phyloP scores from a whole-genome alignment of 2,329 filamentous ascomycete species.

The Dichotomopilus funicola region DNA sequence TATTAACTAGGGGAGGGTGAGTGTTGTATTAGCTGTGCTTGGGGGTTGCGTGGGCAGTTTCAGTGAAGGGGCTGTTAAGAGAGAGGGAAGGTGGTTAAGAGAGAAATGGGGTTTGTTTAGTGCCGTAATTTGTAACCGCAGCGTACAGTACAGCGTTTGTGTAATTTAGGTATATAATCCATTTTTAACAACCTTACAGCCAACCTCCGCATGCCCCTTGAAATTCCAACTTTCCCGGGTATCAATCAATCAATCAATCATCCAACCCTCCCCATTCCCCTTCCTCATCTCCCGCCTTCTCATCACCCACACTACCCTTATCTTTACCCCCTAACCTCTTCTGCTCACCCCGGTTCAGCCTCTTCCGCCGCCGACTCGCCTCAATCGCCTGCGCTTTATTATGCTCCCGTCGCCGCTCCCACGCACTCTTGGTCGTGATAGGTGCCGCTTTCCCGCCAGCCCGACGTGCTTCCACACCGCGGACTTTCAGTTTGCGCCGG shows the following conservation, averaged over 20 bases:
- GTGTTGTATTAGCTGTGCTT: not conserved
- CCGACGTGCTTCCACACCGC: slow-evolving; percentile 68
- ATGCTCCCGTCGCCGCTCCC: slow-evolving; percentile 62
- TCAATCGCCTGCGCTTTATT: slow-evolving; percentile 58
- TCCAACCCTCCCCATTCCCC: slow-evolving; percentile 29
- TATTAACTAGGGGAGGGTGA: slow-evolving; percentile 1
- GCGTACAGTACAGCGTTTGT: not conserved
- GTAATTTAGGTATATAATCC: not conserved
- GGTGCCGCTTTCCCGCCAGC: slow-evolving; percentile 43
- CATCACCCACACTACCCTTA: not conserved
- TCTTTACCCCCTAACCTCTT: slow-evolving; percentile 12
- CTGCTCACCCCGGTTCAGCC: slow-evolving; percentile 24
- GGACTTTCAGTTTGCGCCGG: slow-evolving; percentile 72
- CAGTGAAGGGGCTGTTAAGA: not conserved
- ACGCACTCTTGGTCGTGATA: slow-evolving; percentile 80
- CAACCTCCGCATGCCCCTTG: not conserved
- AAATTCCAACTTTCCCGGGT: not conserved
- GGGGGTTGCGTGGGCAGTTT: not conserved
- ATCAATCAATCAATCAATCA: slow-evolving; percentile 17
- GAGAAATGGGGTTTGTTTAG: not conserved
- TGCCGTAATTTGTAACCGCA: not conserved
- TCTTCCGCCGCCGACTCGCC: slow-evolving; percentile 52
- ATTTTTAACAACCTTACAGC: not conserved
- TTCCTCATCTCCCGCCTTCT: not conserved
- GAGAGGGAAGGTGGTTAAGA: not conserved